Percentiles rank a stretch among this genome's conserved stretches.
Evolutionary conservation across 305 asterid species (phyloP).

Genomic region (Fraxinus xanthoxyloides): DNA sequence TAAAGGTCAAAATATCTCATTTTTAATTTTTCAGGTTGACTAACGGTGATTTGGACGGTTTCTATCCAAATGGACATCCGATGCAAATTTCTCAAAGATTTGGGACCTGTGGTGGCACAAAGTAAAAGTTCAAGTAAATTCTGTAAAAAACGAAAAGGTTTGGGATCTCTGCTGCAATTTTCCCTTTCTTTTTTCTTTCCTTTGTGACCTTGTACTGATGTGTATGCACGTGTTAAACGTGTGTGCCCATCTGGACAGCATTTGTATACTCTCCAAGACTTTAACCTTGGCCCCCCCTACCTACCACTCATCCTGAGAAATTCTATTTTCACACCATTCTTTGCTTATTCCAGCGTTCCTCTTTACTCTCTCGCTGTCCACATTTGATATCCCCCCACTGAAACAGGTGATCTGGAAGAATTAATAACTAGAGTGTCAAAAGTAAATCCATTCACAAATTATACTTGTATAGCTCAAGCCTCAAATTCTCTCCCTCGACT

Average conservation of each 20-base stretch:
- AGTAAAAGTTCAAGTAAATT: no score
- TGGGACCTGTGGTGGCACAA: no score
- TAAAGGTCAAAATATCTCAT: no score
- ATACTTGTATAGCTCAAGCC: constrained; percentile 23
- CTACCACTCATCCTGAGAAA: neutral
- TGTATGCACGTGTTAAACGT: constrained; percentile 14
- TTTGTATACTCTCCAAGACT: neutral
- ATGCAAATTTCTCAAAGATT: no score
- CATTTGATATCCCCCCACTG: neutral
- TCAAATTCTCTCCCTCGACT: constrained; percentile 9
- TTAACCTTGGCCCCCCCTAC: neutral
- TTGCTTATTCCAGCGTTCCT: constrained; percentile 27
- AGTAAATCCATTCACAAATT: constrained; percentile 26
- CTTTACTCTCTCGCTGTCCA: no score
- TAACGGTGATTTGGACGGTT: no score
- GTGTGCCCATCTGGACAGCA: constrained; percentile 14
- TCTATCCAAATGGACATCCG: no score
- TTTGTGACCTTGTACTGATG: no score
- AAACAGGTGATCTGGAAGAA: constrained; percentile 22
- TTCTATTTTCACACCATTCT: constrained; percentile 25
- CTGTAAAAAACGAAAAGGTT: no score
- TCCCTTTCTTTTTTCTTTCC: no score
- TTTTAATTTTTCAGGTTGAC: no score
- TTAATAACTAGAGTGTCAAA: constrained; percentile 22
- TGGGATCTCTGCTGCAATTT: no score